phyloP scores from a whole-genome alignment of 768 basidiomycete species.

The Lactifluus piperatus region DNA sequence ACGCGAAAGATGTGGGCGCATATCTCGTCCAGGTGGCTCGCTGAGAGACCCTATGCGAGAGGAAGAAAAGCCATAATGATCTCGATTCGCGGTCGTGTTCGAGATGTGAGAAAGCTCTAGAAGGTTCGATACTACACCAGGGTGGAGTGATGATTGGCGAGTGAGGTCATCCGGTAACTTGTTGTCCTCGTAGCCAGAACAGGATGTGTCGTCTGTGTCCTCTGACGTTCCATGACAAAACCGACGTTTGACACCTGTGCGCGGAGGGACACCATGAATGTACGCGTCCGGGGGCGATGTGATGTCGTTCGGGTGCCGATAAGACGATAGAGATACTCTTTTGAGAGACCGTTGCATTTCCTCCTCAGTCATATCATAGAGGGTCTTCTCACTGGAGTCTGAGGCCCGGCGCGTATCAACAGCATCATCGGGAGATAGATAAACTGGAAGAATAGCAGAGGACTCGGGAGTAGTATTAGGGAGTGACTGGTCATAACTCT shows the following conservation, averaged over 20 bases:
- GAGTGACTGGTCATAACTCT: not conserved
- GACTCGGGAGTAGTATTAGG: not conserved
- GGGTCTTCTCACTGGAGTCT: slow-evolving; percentile 8
- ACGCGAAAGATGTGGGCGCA: slow-evolving; percentile 9
- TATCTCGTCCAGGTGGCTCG: not conserved
- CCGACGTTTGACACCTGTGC: not conserved
- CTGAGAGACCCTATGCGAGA: not conserved
- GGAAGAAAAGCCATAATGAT: not conserved
- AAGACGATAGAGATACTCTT: slow-evolving; percentile 8
- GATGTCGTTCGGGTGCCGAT: slow-evolving; percentile 14
- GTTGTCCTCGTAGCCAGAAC: not conserved
- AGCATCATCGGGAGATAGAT: not conserved
- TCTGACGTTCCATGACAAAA: not conserved
- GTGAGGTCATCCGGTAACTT: not conserved
- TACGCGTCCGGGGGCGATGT: not conserved
- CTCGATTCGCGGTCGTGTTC: not conserved
- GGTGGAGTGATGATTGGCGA: not conserved
- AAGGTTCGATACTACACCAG: slow-evolving; percentile 10
- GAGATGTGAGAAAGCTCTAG: slow-evolving; percentile 11
- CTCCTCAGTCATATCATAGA: slow-evolving; percentile 8
- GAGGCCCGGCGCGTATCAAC: slow-evolving; percentile 3
- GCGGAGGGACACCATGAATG: not conserved
- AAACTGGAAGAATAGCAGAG: not conserved
- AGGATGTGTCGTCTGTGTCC: not conserved
- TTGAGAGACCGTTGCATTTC: slow-evolving; percentile 8